Percentiles rank a stretch among this genome's conserved stretches.
phyloP scores from a whole-genome alignment of 768 basidiomycete genomes.

The Pleurotus tuoliensis region DNA sequence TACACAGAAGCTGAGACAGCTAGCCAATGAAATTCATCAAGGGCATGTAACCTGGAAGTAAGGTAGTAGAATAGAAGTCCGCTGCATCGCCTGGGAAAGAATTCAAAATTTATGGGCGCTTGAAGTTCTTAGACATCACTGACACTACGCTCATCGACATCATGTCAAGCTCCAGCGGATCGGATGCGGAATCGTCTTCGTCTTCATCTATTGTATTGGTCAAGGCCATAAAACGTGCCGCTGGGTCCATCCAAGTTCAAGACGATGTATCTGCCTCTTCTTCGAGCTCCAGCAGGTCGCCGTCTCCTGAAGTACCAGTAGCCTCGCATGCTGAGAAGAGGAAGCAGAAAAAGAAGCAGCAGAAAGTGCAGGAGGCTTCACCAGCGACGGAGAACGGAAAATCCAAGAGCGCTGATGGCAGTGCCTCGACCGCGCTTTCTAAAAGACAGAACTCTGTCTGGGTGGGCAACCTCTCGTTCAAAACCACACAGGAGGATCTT shows the following conservation, averaged over 20 bases:
- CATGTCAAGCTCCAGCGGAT: conserved; percentile 3
- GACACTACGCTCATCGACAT: not conserved
- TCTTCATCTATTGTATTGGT: not conserved
- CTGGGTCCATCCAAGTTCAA: not conserved
- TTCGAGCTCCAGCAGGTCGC: conserved; percentile 6
- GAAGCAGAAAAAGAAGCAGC: conserved; percentile 49
- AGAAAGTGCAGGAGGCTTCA: conserved; percentile 19
- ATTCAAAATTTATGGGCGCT: conserved; percentile 1
- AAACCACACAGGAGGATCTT: conserved; percentile 76
- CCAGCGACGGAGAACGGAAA: conserved; percentile 46
- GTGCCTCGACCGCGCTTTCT: conserved; percentile 21
- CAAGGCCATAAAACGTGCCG: not conserved
- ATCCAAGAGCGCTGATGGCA: conserved; percentile 30
- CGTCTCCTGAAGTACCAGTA: conserved; percentile 36
- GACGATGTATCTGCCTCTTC: conserved; percentile 20
- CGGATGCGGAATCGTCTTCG: not conserved
- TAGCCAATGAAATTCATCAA: too few relatives aligned
- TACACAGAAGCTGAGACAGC: too few relatives aligned
- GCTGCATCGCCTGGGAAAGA: too few relatives aligned
- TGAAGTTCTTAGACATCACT: not conserved
- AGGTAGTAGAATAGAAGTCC: too few relatives aligned
- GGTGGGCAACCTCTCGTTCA: conserved; percentile 94
- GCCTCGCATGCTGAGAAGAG: conserved; percentile 77
- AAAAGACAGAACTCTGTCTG: conserved; percentile 87
- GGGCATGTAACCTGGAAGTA: too few relatives aligned